These are phyloP conservation scores for Ballota nigra DNA, from an alignment of 257 asterid genomes.

Conservation along the genomic window DNA sequence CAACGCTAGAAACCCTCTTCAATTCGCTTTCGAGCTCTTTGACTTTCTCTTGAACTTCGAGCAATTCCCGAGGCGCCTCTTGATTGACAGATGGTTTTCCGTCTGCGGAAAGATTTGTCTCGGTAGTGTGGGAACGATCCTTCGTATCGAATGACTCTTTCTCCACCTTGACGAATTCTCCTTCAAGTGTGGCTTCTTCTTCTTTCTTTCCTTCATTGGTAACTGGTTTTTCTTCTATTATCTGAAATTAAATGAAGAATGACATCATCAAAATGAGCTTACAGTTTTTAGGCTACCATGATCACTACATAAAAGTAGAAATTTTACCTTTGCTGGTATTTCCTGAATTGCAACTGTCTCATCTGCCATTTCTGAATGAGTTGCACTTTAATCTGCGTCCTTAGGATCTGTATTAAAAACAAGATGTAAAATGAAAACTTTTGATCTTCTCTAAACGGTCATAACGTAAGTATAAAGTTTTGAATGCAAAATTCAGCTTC, in stretches of 20 bases:
- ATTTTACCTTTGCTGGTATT: conserved; percentile 47
- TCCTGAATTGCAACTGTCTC: conserved; percentile 41
- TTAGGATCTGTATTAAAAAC: neutral
- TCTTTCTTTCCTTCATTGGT: conserved; percentile 45
- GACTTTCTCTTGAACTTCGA: conserved; percentile 71
- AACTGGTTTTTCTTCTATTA: conserved; percentile 25
- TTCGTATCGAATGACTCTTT: conserved; percentile 50
- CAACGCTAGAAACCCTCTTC: conserved; percentile 43
- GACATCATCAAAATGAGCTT: neutral
- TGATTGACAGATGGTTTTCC: conserved; percentile 13
- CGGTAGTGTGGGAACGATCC: conserved; percentile 32
- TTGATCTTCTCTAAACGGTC: neutral
- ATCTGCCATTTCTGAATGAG: conserved; percentile 49
- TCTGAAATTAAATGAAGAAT: conserved; percentile 24
- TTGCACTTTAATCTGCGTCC: conserved; percentile 16
- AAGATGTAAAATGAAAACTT: neutral
- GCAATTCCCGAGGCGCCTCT: conserved; percentile 48
- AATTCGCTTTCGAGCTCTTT: conserved; percentile 69
- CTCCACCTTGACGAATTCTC: conserved; percentile 88
- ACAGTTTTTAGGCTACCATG: neutral
- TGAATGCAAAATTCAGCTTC: neutral
- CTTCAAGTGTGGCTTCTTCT: conserved; percentile 63
- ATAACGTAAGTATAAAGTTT: neutral
- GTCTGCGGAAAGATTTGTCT: conserved; percentile 21
- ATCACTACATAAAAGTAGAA: neutral